Conservation (phyloP, 768 basidiomycete genomes). For the Auricularia heimuer region DNA sequence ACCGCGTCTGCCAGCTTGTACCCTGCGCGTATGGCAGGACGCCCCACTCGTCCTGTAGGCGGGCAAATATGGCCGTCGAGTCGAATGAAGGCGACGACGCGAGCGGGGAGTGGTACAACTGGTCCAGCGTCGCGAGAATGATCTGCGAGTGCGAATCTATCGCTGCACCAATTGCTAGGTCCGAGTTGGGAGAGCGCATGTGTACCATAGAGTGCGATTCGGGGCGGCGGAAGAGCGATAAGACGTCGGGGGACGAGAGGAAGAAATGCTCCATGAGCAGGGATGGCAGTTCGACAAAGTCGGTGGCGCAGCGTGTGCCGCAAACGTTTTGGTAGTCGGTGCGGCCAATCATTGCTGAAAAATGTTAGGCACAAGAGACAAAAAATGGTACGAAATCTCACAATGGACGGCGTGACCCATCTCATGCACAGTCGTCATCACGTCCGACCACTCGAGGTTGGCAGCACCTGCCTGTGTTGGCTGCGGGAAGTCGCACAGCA, state of each 20-base stretch:
- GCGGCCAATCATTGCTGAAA: constrained; percentile 88
- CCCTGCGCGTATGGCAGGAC: constrained; percentile 75
- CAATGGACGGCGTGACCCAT: constrained; percentile 99
- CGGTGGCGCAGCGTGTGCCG: constrained; percentile 94
- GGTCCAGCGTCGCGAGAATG: constrained; percentile 79
- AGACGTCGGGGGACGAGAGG: constrained; percentile 71
- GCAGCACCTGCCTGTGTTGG: constrained; percentile 57
- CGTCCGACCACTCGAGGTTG: constrained; percentile 83
- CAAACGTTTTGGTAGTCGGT: constrained; percentile 98
- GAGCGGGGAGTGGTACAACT: constrained; percentile 73
- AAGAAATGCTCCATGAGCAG: constrained; percentile 95
- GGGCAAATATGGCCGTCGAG: constrained; percentile 57
- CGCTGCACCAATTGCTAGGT: constrained; percentile 19
- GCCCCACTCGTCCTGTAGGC: constrained; percentile 57
- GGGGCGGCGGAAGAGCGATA: constrained; percentile 51
- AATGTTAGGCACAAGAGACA: constrained; percentile 5
- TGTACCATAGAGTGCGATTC: not conserved
- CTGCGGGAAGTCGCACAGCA: constrained; percentile 77
- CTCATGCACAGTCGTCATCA: constrained; percentile 92
- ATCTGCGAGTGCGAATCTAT: constrained; percentile 92
- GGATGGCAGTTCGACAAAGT: constrained; percentile 96
- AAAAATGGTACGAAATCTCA: constrained; percentile 24
- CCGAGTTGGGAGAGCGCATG: constrained; percentile 14
- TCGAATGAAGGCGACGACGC: constrained; percentile 51
- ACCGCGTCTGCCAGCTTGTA: constrained; percentile 92